Base-by-base conservation (phyloP, 192 early-diverging fungal genomes). In the Lobosporangium transversale region DNA sequence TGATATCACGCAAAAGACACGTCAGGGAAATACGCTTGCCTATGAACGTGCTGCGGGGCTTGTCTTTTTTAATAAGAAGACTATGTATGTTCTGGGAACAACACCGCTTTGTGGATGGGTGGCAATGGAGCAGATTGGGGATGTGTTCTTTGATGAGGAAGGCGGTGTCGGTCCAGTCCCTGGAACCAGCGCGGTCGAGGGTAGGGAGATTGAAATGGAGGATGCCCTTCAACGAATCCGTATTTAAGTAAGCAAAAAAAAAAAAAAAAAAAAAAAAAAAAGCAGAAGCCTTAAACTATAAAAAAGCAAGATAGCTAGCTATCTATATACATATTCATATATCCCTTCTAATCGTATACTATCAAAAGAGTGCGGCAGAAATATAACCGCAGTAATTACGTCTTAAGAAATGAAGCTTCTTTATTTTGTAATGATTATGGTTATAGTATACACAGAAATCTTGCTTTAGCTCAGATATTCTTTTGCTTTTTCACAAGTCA, bases 41-140 rank as follows among this genome's bases (percentile, higher is more conserved):
- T 48, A 53, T 36, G 73, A 80, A 50, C 60, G 65, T 3, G 68
- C 81, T 1, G 87, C 84, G 57, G 87, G 87, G 10, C 54, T 86
- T 8, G 62, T 88, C 8, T 83, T 88, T 27, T 88, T 84, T 68
- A 84, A 86, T 58, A 70, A 78, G 33, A 62, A 79, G 48, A 80
- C 87, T 3, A 82, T 86, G 53, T 88, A 88, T 49, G 84, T 78
- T 0, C 45, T 81, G 15, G 87, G 87, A 11, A 70, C 71, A 14
- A 88, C 87, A 2, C 87, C 87, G 8, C 64, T 88, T 12, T 84
- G 82, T 49, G 80, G 85, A 18, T 88, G 87, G 87, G 74, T 86
- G 7, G 58, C 80, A 4, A 62, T 82, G 8, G 79, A 78, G 23
- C 70, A 85, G 35, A 47, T 83, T 37, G 58, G 63, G 11, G 80